Base-by-base conservation (phyloP, 805 yeast species). In the Candida odintsovae region DNA sequence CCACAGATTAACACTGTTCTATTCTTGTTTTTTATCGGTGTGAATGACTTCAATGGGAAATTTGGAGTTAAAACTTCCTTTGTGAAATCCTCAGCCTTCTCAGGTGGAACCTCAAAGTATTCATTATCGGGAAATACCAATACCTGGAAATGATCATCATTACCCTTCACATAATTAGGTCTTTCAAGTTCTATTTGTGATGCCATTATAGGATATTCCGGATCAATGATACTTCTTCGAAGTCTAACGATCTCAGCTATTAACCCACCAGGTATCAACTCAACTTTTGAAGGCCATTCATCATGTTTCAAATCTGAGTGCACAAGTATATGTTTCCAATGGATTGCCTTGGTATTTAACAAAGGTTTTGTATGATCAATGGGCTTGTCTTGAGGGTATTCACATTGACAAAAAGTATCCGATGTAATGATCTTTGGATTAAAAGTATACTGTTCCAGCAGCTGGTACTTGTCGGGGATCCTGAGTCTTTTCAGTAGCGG, bases 1-100 rank as follows among this genome's bases (percentile, higher is more conserved):
- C 88, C 90, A 63, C 94, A 85, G 1, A 82, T 73, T 23, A 83
- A 61, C 1, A 82, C 64, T 36, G 76, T 42, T 39, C 36, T 36
- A 3, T 49, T 45, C 19, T 26, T 37, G 33, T 51, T 52, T 40
- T 21, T 33, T 29, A 54, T 61, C 62, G 36, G 66, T 66, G 6
- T 53, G 20, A 54, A 18, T 3, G 22, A 19, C 10, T 19, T 10
- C 2, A 37, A 12, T 54, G 48, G 38, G n/a, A 25, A 20, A 8
- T 59, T 51, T 0, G 79, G 77, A 6, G 64, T 61, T 39, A 78
- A 55, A 51, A 69, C 73, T 33, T 62, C 65, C 19, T 62, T 56
- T 54, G 77, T 63, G 51, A 80, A 78, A 33, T 63, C 53, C 22
- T 51, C 52, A 1, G 68, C 57, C 25, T 38, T 41, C 16, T 31